A percentile compares a stretch with the other conserved stretches of the same genome.
Conservation (phyloP, 108 stramenopile species). For the Pseudonitzschia delicatissima region DNA sequence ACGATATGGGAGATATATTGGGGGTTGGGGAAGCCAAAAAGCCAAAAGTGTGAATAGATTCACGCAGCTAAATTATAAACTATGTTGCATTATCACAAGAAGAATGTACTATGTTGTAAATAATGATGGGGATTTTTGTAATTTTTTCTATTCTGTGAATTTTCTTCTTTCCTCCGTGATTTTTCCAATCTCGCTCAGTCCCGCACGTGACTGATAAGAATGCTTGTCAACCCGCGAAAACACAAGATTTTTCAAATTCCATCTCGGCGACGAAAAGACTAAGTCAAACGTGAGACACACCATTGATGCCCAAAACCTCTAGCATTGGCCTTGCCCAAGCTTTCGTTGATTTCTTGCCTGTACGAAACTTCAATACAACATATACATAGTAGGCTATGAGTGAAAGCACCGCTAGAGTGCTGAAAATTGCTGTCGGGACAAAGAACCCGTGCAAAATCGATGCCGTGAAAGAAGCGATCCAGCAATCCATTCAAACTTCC, state of each 20-base stretch:
- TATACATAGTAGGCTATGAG: too few relatives aligned
- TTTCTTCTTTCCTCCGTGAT: too few relatives aligned
- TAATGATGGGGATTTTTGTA: too few relatives aligned
- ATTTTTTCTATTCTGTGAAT: too few relatives aligned
- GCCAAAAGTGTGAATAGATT: too few relatives aligned
- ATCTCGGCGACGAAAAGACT: background rate
- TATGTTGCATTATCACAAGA: too few relatives aligned
- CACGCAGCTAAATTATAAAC: too few relatives aligned
- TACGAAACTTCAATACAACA: too few relatives aligned
- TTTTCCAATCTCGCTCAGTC: too few relatives aligned
- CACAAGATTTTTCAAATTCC: background rate
- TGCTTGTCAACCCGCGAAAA: background rate
- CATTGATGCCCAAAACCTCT: background rate
- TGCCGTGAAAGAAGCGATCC: constrained; percentile 61
- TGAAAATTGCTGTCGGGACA: constrained; percentile 75
- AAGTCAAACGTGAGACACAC: background rate
- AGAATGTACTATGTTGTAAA: too few relatives aligned
- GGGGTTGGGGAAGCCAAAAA: constrained; percentile 9
- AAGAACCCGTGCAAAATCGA: constrained; percentile 84
- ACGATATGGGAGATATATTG: constrained; percentile 61
- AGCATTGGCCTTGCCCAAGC: background rate
- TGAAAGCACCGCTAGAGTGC: background rate
- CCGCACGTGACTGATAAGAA: too few relatives aligned
- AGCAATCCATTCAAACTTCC: constrained; percentile 23
- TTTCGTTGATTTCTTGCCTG: too few relatives aligned